A percentile compares a stretch with the other conserved stretches of the same genome.
Conservation (phyloP, 306 rosid genomes). For the Astragalus membranaceus region DNA sequence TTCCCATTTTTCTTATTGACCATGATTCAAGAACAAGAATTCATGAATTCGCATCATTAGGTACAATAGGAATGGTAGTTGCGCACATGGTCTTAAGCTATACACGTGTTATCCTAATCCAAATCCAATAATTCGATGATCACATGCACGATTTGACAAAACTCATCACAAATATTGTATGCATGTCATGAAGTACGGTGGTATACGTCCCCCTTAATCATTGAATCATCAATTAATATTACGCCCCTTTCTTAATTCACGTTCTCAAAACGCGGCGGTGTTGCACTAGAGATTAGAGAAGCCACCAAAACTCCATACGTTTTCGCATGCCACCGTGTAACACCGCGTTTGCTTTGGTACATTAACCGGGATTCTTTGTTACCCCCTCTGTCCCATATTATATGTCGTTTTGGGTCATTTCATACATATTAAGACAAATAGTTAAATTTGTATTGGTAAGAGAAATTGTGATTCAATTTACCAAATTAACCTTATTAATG, state of each 20-base stretch:
- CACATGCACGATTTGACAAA: slow-evolving; percentile 34
- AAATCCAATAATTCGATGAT: slow-evolving; percentile 18
- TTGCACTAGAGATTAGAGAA: too few species aligned
- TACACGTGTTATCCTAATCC: slow-evolving; percentile 4
- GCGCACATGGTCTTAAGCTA: slow-evolving; percentile 31
- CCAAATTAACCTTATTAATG: too few species aligned
- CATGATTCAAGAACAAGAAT: too few species aligned
- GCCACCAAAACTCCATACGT: too few species aligned
- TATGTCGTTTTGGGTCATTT: too few species aligned
- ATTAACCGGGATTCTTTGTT: too few species aligned
- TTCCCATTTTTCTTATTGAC: too few species aligned
- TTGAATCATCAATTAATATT: not conserved
- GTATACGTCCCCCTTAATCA: slow-evolving; percentile 14
- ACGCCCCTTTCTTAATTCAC: slow-evolving; percentile 1
- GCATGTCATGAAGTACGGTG: slow-evolving; percentile 23
- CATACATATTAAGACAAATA: too few species aligned
- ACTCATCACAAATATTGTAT: not conserved
- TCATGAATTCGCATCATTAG: not conserved
- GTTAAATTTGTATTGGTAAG: too few species aligned
- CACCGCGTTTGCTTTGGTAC: slow-evolving; percentile 7
- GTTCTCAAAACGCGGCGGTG: not conserved
- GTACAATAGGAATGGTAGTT: not conserved
- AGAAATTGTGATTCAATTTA: too few species aligned
- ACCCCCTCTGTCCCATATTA: too few species aligned
- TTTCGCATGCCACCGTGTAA: not conserved